A percentile compares a stretch with the other conserved stretches of the same genome.
phyloP scores from a whole-genome alignment of 139 green algal genomes.

The Coccomyxa sp. region DNA sequence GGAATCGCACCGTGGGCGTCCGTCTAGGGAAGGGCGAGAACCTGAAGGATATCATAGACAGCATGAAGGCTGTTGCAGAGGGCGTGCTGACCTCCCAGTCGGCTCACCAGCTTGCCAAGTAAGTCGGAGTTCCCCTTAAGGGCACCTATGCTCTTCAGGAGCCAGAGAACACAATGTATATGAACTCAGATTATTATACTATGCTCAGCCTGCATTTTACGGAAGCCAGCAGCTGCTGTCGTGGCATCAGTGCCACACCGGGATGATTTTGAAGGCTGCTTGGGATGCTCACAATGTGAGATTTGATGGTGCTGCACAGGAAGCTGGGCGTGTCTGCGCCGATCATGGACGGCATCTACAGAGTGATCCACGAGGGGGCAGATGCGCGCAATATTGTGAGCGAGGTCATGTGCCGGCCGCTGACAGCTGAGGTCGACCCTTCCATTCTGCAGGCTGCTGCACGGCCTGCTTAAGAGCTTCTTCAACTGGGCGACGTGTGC shows the following conservation, averaged over 20 bases:
- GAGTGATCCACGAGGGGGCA: constrained; percentile 48
- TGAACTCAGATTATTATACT: too few relatives aligned
- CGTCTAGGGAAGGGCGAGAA: constrained; percentile 56
- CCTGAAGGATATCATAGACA: constrained; percentile 41
- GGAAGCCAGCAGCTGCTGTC: too few relatives aligned
- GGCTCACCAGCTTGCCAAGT: background rate
- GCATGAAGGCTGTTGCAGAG: constrained; percentile 73
- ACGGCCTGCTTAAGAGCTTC: too few relatives aligned
- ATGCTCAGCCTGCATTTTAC: too few relatives aligned
- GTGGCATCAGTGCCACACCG: too few relatives aligned
- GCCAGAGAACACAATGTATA: too few relatives aligned
- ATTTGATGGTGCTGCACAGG: constrained; percentile 30
- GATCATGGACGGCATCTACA: constrained; percentile 80
- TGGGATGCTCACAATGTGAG: too few relatives aligned
- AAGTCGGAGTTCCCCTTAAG: too few relatives aligned
- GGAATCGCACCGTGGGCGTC: constrained; percentile 60
- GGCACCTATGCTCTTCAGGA: too few relatives aligned
- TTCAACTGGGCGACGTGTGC: too few relatives aligned
- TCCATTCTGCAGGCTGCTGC: constrained; percentile 10
- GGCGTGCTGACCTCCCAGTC: constrained; percentile 68
- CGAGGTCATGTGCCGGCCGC: constrained; percentile 32
- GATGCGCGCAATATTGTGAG: constrained; percentile 34
- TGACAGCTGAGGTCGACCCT: constrained; percentile 56
- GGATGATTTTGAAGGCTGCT: too few relatives aligned
- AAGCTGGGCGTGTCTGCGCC: constrained; percentile 64